Evolutionary conservation across 2,329 filamentous ascomycete species (phyloP).

Genomic region (Xylaria sp.): DNA sequence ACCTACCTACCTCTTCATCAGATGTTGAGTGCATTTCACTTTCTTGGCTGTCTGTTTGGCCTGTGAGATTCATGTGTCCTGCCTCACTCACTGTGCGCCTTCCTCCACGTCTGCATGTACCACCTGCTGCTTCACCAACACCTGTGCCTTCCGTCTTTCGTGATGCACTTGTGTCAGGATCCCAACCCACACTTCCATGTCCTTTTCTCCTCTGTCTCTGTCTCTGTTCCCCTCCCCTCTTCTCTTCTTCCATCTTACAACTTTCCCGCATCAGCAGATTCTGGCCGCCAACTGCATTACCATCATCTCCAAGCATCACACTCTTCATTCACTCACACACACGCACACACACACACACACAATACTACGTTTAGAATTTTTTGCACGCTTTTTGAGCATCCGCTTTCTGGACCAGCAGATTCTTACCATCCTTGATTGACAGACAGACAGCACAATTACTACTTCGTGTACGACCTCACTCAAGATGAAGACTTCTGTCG

Average conservation of each 20-base stretch:
- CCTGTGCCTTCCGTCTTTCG: constrained; percentile 20
- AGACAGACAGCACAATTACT: constrained; percentile 33
- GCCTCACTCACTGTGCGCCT: constrained; percentile 13
- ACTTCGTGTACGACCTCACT: constrained; percentile 28
- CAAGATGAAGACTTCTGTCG: constrained; percentile 64
- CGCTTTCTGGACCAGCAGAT: constrained; percentile 50
- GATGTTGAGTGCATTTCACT: background rate
- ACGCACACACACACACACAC: constrained; percentile 32
- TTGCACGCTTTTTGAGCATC: constrained; percentile 51
- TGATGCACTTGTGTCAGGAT: constrained; percentile 1
- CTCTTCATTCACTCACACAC: constrained; percentile 34
- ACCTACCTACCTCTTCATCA: background rate
- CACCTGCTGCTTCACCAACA: constrained; percentile 6
- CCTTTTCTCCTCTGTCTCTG: constrained; percentile 17
- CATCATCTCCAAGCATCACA: constrained; percentile 45
- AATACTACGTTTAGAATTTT: constrained; percentile 42
- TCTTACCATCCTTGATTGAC: constrained; percentile 43
- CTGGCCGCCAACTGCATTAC: constrained; percentile 40
- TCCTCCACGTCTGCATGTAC: constrained; percentile 13
- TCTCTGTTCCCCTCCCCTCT: constrained; percentile 27
- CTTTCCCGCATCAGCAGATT: constrained; percentile 40
- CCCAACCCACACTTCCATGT: constrained; percentile 16
- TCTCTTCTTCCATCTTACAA: constrained; percentile 36
- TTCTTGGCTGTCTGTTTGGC: background rate
- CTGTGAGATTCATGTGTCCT: background rate